Evolutionary conservation across 768 basidiomycete species (phyloP), one percentile per base, ranked within the genome.

Genomic region (Lepiota venenata): DNA sequence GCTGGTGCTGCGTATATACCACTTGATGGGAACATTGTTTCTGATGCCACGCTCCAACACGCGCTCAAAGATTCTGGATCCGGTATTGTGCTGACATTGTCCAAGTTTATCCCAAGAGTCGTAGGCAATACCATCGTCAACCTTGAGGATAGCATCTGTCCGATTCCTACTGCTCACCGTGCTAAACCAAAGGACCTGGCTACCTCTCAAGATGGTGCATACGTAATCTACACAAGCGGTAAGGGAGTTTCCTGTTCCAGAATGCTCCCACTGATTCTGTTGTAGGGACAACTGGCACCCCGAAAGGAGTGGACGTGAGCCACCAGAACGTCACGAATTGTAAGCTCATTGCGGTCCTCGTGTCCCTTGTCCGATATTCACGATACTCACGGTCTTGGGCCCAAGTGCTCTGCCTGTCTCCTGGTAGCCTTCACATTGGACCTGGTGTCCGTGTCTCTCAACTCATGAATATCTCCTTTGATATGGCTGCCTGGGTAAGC

Each of bases 161-260:
- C 61, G 4, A 44, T 55, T 35, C 32, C 59, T 35, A 61, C 64
- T 15, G 50, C 56, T 18, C 63, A 69, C 41, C 74, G 73, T 51
- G 49, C 63, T 15, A 75, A 72, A 46, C 74, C 70, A 4, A 60
- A 68, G 39, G 76, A 79, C 58, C 49, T 65, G 47, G 71, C 72
- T 18, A 66, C 65, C 12, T 60, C 72, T 16, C 67, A 65, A 7
- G 76, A 82, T 57, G 74, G 77, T 27, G 76, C 73, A 9, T 84
- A 84, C 65, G 76, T 83, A 37, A 83, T 85, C 40, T 85, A 83
- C 64, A 85, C 83, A 10, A 80, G 80, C 40, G 82, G 82, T 79
- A 63, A 49, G 72, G 62, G 54, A 20, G n/a, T 15, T 47, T 41
- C 59, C 22, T 57, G 45, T 37, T 25, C 44, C n/a, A 10, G n/a